Base-by-base conservation (phyloP, 2,329 filamentous ascomycete species). In the Penicillium decumbens region DNA sequence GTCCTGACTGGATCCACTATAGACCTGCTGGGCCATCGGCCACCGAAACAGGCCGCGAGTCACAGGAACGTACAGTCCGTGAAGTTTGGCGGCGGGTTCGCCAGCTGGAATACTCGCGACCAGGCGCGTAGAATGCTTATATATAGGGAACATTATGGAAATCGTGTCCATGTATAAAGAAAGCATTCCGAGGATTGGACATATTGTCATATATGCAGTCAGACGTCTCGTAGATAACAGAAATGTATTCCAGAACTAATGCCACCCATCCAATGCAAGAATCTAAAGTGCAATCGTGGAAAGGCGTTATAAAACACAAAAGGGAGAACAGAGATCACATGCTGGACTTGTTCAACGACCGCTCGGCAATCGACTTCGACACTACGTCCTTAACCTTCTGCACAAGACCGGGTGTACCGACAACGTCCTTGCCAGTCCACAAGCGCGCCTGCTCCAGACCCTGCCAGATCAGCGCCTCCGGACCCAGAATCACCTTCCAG, bases 401-500 rank as follows among this genome's bases (percentile, higher is more conserved):
- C 1, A 87, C 76, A 28, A 70, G 33, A 1, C 61, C 67, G 1
- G 83, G 83, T 53, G 87, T 68, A 29, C 85, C 76, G 10, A 76
- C 72, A 1, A 83, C 65, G 27, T 77, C 66, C 59, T 73, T 77
- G 0, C 84, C 85, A 0, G 84, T 87, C 86, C 87, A 89, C 27
- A 72, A 53, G 38, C 64, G 63, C 13, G 73, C 72, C 68, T 88
- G 87, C 68, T 88, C 87, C 15, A 90, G 67, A 0, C 87, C 87
- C 67, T 90, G 87, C 72, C 83, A 89, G 55, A 90, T 85, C 75
- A 90, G 73, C 0, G 87, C 84, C 72, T 90, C 87, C 0, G 86
- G 89, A 0, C 87, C 87, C 5, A 88, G 67, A 23, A 90, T 85
- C 1, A 90, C 82, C 68, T 84, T 79, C 87, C 87, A 90, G 0